These are phyloP conservation scores for Fusarium cicatricum DNA, from an alignment of 2,329 filamentous ascomycete species.

Conservation along the genomic window DNA sequence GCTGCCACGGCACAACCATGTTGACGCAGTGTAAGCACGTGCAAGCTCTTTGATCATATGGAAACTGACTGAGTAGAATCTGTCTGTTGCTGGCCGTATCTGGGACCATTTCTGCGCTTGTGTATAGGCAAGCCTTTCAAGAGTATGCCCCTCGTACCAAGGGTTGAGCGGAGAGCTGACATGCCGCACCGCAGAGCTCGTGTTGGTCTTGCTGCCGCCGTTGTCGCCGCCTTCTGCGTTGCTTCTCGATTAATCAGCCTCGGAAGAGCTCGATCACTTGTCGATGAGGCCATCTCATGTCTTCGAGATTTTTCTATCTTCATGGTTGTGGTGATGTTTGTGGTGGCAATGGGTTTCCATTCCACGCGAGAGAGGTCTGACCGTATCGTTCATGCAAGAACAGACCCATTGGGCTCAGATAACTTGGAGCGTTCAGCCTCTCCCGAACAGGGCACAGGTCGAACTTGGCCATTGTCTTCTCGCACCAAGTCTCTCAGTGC, in stretches of 20 bases:
- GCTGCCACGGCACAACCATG: conserved; percentile 16
- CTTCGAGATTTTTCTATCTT: conserved; percentile 17
- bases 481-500: conserved; percentile 2
- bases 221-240: conserved; percentile 14
- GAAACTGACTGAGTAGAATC: conserved; percentile 26
- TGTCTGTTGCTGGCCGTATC: conserved; percentile 21
- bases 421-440: not conserved
- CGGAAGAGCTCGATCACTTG: not conserved
- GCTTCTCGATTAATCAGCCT: conserved; percentile 7
- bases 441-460: conserved; percentile 1
- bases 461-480: conserved; percentile 11
- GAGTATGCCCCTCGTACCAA: conserved; percentile 23
- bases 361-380: not conserved
- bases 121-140: conserved; percentile 22
- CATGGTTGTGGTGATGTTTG: conserved; percentile 13
- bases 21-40: conserved; percentile 29
- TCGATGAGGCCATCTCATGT: conserved; percentile 14
- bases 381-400: conserved; percentile 11
- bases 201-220: conserved; percentile 17
- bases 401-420: not conserved
- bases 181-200: conserved; percentile 21
- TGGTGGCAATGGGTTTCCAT: conserved; percentile 13
- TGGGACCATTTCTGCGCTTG: conserved; percentile 18
- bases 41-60: not conserved
- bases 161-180: conserved; percentile 23